These are phyloP conservation scores for Arthroderma sp. DNA, from an alignment of 2,329 filamentous ascomycete species.

Conservation along the genomic window DNA sequence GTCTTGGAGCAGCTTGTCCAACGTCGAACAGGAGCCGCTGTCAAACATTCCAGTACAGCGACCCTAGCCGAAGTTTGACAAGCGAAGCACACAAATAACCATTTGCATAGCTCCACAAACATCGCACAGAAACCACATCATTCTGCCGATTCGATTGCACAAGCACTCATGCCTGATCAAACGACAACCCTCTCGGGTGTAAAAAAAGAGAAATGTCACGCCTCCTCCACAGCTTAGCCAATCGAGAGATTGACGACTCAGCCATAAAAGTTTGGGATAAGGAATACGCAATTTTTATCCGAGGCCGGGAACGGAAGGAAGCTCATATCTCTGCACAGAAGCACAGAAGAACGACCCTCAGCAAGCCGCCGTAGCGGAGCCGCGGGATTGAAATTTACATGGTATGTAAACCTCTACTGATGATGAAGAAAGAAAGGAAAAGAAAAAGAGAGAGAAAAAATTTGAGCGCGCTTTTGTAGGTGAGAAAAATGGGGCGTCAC, in stretches of 20 bases:
- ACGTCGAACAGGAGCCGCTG: too few species aligned
- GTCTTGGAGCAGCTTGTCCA: too few species aligned
- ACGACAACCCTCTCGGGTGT: too few species aligned
- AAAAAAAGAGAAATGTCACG: slow-evolving; percentile 22
- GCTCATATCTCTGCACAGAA: slow-evolving; percentile 26
- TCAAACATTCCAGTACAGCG: too few species aligned
- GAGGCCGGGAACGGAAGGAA: slow-evolving; percentile 39
- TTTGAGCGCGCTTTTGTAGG: slow-evolving; percentile 19
- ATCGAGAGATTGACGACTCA: slow-evolving; percentile 29
- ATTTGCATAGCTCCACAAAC: too few species aligned
- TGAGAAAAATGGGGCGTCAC: background rate
- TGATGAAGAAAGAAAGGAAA: slow-evolving; percentile 32
- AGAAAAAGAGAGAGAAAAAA: slow-evolving; percentile 12
- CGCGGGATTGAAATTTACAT: slow-evolving; percentile 35
- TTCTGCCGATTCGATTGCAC: too few species aligned
- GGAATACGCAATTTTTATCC: slow-evolving; percentile 30
- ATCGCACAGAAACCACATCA: too few species aligned
- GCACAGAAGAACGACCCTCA: slow-evolving; percentile 36
- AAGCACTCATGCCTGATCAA: too few species aligned
- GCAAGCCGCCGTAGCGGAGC: slow-evolving; percentile 35
- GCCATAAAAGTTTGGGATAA: slow-evolving; percentile 35
- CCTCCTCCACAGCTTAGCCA: slow-evolving; percentile 36
- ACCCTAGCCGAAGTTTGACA: too few species aligned
- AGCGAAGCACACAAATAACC: too few species aligned
- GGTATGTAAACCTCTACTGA: slow-evolving; percentile 41